Evolutionary conservation across 192 early-diverging fungal genomes (phyloP).

Genomic region (Entomortierella lignicola): DNA sequence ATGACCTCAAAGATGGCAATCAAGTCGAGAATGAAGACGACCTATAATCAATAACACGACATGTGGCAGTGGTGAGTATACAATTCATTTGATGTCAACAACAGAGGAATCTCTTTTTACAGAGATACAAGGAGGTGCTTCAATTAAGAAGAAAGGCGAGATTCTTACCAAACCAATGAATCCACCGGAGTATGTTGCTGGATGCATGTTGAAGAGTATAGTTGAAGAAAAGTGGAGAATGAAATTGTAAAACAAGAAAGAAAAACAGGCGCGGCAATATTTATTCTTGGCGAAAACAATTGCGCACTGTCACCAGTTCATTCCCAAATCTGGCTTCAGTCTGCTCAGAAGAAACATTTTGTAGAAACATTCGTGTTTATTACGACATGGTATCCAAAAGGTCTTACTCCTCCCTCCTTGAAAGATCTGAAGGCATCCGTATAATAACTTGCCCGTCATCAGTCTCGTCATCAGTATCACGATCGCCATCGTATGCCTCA

Average conservation of each 20-base stretch:
- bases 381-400: too few species aligned
- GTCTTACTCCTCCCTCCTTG: slow-evolving; percentile 5
- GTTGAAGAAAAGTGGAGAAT: background rate
- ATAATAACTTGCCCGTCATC: slow-evolving; percentile 40
- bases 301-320: background rate
- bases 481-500: background rate
- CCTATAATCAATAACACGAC: slow-evolving; percentile 3
- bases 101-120: too few species aligned
- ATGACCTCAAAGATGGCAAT: slow-evolving; percentile 70
- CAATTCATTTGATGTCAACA: background rate
- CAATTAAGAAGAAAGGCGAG: background rate
- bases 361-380: too few species aligned
- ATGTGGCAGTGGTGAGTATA: background rate
- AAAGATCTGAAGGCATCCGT: slow-evolving; percentile 5
- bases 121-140: too few species aligned
- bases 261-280: background rate
- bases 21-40: slow-evolving; percentile 65
- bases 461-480: slow-evolving; percentile 11
- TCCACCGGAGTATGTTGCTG: slow-evolving; percentile 33
- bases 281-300: too few species aligned
- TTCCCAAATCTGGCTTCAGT: background rate
- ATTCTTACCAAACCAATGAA: slow-evolving; percentile 46
- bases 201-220: slow-evolving; percentile 27
- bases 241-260: background rate
- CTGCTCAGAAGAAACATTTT: too few species aligned